Evolutionary conservation across 2,329 filamentous ascomycete genomes (phyloP).

Genomic region (Pseudogymnoascus sp.): DNA sequence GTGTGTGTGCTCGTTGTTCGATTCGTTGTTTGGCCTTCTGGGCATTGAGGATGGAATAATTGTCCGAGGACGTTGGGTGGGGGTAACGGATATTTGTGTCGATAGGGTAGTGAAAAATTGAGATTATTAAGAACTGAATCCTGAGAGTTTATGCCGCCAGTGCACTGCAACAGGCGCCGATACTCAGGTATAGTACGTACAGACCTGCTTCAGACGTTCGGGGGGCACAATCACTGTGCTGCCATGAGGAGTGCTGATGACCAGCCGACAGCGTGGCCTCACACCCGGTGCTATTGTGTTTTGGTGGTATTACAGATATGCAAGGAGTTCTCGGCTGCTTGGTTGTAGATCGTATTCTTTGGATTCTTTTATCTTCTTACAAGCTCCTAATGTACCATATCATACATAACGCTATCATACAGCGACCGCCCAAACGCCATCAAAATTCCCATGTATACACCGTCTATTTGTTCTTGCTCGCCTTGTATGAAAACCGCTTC

Average conservation of each 20-base stretch:
- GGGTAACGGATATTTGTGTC: not conserved
- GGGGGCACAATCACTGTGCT: not conserved
- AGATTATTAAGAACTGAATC: not conserved
- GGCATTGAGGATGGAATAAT: not conserved
- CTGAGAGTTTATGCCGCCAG: not conserved
- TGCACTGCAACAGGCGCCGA: too few relatives aligned
- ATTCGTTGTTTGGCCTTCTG: slow-evolving; percentile 4
- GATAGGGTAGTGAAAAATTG: slow-evolving; percentile 3
- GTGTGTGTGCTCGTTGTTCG: slow-evolving; percentile 3
- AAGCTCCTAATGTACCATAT: slow-evolving; percentile 2
- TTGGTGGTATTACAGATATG: not conserved
- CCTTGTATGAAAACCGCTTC: slow-evolving; percentile 60
- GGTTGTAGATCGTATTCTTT: not conserved
- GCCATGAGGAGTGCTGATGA: not conserved
- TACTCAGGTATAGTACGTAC: too few relatives aligned
- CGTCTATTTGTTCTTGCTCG: slow-evolving; percentile 54
- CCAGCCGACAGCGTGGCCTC: not conserved
- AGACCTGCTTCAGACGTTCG: not conserved
- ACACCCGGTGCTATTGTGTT: not conserved
- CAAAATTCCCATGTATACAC: not conserved
- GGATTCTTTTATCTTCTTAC: not conserved
- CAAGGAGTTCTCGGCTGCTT: not conserved
- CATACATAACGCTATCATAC: slow-evolving; percentile 8
- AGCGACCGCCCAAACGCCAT: slow-evolving; percentile 9
- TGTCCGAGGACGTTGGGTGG: not conserved